phyloP scores from a whole-genome alignment of 2,329 filamentous ascomycete species.

The Dactylonectria macrodidyma region DNA sequence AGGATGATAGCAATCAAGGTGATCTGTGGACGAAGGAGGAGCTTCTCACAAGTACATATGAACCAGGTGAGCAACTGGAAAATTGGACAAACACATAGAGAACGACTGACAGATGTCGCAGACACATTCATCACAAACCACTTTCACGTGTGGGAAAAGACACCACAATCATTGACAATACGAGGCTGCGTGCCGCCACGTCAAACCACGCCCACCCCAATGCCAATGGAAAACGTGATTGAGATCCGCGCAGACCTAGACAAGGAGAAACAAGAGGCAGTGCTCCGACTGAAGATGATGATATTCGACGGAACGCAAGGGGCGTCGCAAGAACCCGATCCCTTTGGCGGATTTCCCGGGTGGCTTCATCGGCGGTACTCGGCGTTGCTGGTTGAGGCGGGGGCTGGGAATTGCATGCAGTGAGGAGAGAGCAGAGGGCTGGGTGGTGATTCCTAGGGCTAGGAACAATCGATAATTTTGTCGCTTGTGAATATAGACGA shows the following conservation, averaged over 20 bases:
- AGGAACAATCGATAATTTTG: neutral
- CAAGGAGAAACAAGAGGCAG: neutral
- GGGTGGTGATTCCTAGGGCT: neutral
- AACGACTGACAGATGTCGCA: neutral
- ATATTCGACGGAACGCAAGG: constrained; percentile 36
- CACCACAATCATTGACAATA: constrained; percentile 29
- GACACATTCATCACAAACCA: constrained; percentile 42
- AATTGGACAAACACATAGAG: neutral
- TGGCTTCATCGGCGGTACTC: constrained; percentile 40
- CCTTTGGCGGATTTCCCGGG: constrained; percentile 35
- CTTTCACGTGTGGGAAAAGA: constrained; percentile 33
- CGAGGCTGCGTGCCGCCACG: constrained; percentile 36
- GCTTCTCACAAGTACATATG: constrained; percentile 34
- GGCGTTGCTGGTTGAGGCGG: constrained; percentile 36
- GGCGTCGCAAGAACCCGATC: constrained; percentile 32
- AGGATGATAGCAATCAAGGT: constrained; percentile 19
- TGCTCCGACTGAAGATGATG: constrained; percentile 27
- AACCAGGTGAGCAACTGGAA: constrained; percentile 29
- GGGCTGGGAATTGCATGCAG: constrained; percentile 37
- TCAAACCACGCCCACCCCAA: constrained; percentile 5
- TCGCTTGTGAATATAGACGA: too few relatives aligned
- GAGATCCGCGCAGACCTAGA: constrained; percentile 33
- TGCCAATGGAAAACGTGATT: constrained; percentile 32
- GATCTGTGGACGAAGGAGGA: constrained; percentile 40
- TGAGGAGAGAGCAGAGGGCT: too few relatives aligned